Conservation (phyloP, 768 basidiomycete genomes). For the Coprinopsis cinerea region DNA sequence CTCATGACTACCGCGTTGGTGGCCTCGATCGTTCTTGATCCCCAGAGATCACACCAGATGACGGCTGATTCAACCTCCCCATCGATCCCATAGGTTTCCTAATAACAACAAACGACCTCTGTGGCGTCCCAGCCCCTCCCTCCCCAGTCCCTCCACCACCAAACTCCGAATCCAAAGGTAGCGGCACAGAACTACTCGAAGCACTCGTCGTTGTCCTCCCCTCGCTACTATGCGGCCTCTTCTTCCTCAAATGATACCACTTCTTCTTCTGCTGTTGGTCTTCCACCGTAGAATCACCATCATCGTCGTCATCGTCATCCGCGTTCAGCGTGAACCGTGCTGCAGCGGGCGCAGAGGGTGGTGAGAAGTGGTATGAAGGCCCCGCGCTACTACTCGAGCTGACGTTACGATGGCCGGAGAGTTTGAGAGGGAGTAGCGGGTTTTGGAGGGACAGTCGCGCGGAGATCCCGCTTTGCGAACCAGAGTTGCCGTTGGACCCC, state of each 20-base stretch:
- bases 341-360: slow-evolving; percentile 13
- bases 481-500: slow-evolving; percentile 12
- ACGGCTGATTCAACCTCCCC: slow-evolving; percentile 28
- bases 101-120: slow-evolving; percentile 65
- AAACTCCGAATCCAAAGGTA: slow-evolving; percentile 29
- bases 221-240: slow-evolving; percentile 56
- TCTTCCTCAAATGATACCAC: slow-evolving; percentile 64
- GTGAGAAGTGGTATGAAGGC: slow-evolving; percentile 6
- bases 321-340: slow-evolving; percentile 19
- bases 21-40: background rate
- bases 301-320: slow-evolving; percentile 23
- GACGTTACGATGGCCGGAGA: slow-evolving; percentile 2
- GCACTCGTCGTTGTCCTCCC: slow-evolving; percentile 26
- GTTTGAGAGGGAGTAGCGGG: slow-evolving; percentile 15
- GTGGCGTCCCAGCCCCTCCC: slow-evolving; percentile 18
- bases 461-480: slow-evolving; percentile 14
- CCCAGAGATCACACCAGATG: background rate
- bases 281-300: slow-evolving; percentile 37
- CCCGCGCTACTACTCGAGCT: slow-evolving; percentile 1
- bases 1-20: too few relatives aligned
- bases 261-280: slow-evolving; percentile 45
- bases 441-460: slow-evolving; percentile 13
- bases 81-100: slow-evolving; percentile 47
- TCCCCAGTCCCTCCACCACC: slow-evolving; percentile 7
- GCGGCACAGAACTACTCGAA: slow-evolving; percentile 15